Evolutionary conservation across 495 filamentous ascomycete genomes (phyloP).

Genomic region (Talaromyces liani): DNA sequence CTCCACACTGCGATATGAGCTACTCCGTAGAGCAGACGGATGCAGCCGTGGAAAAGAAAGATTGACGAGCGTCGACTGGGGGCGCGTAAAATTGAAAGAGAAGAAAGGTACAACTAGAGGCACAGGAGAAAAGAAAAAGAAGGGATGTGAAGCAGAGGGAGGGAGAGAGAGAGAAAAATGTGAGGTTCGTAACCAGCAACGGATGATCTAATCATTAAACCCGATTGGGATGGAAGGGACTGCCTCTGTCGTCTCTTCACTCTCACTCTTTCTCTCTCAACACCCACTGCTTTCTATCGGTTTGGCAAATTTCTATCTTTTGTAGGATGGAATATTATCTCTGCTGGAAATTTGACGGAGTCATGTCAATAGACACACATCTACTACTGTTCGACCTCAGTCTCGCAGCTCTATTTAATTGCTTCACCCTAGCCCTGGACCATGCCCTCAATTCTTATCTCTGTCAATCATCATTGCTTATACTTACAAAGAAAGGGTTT

Average conservation of each 20-base stretch:
- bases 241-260: not conserved
- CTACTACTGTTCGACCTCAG: too few species aligned
- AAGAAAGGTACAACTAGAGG: not conserved
- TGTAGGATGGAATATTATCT: not conserved
- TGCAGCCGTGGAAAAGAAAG: not conserved
- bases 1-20: not conserved
- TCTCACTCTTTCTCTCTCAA: not conserved
- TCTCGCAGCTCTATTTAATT: too few species aligned
- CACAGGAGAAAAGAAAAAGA: conserved; percentile 9
- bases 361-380: too few species aligned
- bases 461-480: not conserved
- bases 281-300: not conserved
- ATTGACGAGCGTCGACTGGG: not conserved
- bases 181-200: not conserved
- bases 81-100: not conserved
- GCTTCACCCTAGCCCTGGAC: too few species aligned
- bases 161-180: conserved; percentile 10
- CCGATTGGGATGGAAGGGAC: not conserved
- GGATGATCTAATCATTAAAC: not conserved
- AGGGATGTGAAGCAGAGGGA: conserved; percentile 6
- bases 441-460: not conserved
- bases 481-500: too few species aligned
- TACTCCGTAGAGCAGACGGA: not conserved
- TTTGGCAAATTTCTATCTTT: not conserved
- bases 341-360: too few species aligned